Evolutionary conservation across 371 early-diverging fungal genomes (phyloP).

Genomic region (Syncephalastrum monosporum): DNA sequence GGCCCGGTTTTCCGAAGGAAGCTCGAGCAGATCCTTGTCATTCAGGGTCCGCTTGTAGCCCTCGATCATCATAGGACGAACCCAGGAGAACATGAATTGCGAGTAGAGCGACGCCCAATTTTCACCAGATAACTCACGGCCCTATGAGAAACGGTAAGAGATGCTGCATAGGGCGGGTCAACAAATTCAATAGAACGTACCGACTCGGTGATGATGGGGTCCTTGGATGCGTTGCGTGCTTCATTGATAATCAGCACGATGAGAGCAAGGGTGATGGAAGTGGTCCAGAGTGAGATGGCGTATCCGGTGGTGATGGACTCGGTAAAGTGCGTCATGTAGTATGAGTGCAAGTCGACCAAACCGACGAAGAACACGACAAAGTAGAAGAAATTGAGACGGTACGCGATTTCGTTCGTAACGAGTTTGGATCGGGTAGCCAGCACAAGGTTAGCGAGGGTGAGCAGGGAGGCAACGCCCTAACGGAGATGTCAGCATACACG

Average conservation of each 20-base stretch:
- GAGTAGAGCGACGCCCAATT: slow-evolving; percentile 54
- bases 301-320: slow-evolving; percentile 23
- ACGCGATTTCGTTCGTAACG: slow-evolving; percentile 25
- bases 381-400: slow-evolving; percentile 32
- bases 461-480: slow-evolving; percentile 24
- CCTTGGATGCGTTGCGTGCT: slow-evolving; percentile 24
- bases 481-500: background rate
- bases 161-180: slow-evolving; percentile 30
- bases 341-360: slow-evolving; percentile 30
- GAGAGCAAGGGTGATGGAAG: slow-evolving; percentile 13
- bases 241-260: slow-evolving; percentile 31
- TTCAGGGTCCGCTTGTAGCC: slow-evolving; percentile 48
- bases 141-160: slow-evolving; percentile 50
- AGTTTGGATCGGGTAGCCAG: slow-evolving; percentile 14
- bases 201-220: slow-evolving; percentile 29
- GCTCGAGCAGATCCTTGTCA: slow-evolving; percentile 50
- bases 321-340: slow-evolving; percentile 25
- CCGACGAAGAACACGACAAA: slow-evolving; percentile 20
- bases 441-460: slow-evolving; percentile 20
- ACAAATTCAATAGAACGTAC: slow-evolving; percentile 37
- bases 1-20: slow-evolving; percentile 35
- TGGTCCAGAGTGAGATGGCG: slow-evolving; percentile 15
- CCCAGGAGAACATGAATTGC: slow-evolving; percentile 55
- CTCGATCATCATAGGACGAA: slow-evolving; percentile 49
- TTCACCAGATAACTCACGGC: slow-evolving; percentile 52